Evolutionary conservation across 768 basidiomycete genomes (phyloP).

Genomic region (Lactarius hengduanensis): DNA sequence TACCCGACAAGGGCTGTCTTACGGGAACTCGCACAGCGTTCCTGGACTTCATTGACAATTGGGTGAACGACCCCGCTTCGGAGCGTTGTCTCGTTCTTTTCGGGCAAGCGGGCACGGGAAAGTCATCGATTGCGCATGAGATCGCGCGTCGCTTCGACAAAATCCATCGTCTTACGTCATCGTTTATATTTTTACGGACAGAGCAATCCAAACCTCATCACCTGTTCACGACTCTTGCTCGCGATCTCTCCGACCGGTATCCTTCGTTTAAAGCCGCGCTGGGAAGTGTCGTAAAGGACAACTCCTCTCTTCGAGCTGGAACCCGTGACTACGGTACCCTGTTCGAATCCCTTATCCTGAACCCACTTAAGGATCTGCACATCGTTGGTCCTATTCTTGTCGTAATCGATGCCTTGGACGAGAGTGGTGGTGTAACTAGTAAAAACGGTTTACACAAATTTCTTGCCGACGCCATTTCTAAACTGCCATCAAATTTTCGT

Average conservation of each 20-base stretch:
- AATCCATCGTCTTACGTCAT: background rate
- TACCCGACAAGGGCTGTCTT: background rate
- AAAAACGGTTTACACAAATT: background rate
- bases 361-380: background rate
- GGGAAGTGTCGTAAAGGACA: background rate
- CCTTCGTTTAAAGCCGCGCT: background rate
- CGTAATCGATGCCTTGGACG: slow-evolving; percentile 1
- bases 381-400: background rate
- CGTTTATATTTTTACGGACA: background rate
- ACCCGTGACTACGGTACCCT: background rate
- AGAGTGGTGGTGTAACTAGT: background rate
- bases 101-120: slow-evolving; percentile 1
- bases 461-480: background rate
- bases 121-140: background rate
- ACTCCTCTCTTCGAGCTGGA: background rate
- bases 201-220: slow-evolving; percentile 3
- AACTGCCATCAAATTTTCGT: background rate
- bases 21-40: background rate
- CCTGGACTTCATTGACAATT: background rate
- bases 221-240: background rate
- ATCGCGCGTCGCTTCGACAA: background rate
- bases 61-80: background rate
- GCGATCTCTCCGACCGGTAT: background rate
- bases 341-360: background rate
- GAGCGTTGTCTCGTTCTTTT: slow-evolving; percentile 1